These are phyloP conservation scores for Posidonia australis DNA, from an alignment of 106 monocot species.

Conservation along the genomic window DNA sequence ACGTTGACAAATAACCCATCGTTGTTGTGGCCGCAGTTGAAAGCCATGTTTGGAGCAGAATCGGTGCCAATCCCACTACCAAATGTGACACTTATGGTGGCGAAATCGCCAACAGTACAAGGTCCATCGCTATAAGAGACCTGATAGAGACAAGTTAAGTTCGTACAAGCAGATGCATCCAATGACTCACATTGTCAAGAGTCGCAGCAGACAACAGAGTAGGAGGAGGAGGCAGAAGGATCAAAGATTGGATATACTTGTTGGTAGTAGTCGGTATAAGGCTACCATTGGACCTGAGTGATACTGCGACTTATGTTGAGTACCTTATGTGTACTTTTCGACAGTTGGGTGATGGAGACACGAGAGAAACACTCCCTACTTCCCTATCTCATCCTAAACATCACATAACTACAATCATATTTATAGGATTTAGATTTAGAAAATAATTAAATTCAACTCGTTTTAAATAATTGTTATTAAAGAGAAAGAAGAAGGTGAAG, in stretches of 20 bases:
- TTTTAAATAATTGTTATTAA: no score
- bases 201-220: slow-evolving; percentile 37
- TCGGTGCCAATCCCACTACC: slow-evolving; percentile 25
- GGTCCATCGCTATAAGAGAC: slow-evolving; percentile 85
- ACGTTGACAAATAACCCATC: slow-evolving; percentile 72
- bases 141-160: slow-evolving; percentile 61
- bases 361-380: slow-evolving; percentile 87
- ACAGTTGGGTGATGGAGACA: slow-evolving; percentile 42
- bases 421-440: no score
- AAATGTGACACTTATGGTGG: slow-evolving; percentile 39
- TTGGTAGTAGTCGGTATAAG: slow-evolving; percentile 72
- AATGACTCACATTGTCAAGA: slow-evolving; percentile 37
- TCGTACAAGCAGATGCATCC: slow-evolving; percentile 56
- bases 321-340: slow-evolving; percentile 45
- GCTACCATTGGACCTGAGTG: slow-evolving; percentile 75
- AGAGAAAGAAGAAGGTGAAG: no score
- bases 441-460: no score
- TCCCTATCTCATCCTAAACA: slow-evolving; percentile 62
- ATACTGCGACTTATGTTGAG: slow-evolving; percentile 82
- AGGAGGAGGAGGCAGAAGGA: slow-evolving; percentile 46
- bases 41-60: slow-evolving; percentile 32
- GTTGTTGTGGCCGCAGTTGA: slow-evolving; percentile 75
- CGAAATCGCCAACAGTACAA: slow-evolving; percentile 74
- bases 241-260: slow-evolving; percentile 59
- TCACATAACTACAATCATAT: no score